Conservation (phyloP, 139 green algal species). For the Chlamydomonas schloesseri region DNA sequence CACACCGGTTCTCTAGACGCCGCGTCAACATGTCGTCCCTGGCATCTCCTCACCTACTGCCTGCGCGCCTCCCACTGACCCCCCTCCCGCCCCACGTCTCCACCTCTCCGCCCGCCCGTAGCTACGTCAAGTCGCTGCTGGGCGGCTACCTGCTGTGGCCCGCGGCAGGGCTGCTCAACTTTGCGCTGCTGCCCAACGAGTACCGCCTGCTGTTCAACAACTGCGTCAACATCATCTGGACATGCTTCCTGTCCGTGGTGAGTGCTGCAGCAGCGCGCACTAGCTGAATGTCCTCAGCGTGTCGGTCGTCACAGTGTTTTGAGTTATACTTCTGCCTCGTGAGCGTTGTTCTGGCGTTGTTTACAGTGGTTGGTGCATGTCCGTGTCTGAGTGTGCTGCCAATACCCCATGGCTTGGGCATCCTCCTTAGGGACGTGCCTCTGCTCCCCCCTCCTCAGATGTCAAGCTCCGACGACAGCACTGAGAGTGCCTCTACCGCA, state of each 20-base stretch:
- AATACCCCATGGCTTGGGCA: neutral
- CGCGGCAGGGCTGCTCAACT: slow-evolving; percentile 69
- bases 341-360: neutral
- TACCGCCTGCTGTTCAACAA: slow-evolving; percentile 74
- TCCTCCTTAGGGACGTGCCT: neutral
- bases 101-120: neutral
- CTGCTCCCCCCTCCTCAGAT: neutral
- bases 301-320: neutral
- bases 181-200: slow-evolving; percentile 61
- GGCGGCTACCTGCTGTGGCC: slow-evolving; percentile 72
- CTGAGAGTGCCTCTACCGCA: neutral
- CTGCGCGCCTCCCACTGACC: neutral
- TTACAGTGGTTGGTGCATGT: too few relatives aligned
- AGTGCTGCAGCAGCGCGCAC: slow-evolving; percentile 20
- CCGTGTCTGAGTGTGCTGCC: too few relatives aligned
- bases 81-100: neutral
- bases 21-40: too few relatives aligned
- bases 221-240: slow-evolving; percentile 50
- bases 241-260: slow-evolving; percentile 44
- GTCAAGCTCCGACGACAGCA: neutral
- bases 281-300: too few relatives aligned
- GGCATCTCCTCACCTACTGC: neutral
- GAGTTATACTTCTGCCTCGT: neutral
- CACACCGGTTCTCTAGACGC: too few relatives aligned
- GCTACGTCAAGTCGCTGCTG: slow-evolving; percentile 53